Evolutionary conservation across 805 yeast species (phyloP).

Genomic region (Candida coquimbonensis): DNA sequence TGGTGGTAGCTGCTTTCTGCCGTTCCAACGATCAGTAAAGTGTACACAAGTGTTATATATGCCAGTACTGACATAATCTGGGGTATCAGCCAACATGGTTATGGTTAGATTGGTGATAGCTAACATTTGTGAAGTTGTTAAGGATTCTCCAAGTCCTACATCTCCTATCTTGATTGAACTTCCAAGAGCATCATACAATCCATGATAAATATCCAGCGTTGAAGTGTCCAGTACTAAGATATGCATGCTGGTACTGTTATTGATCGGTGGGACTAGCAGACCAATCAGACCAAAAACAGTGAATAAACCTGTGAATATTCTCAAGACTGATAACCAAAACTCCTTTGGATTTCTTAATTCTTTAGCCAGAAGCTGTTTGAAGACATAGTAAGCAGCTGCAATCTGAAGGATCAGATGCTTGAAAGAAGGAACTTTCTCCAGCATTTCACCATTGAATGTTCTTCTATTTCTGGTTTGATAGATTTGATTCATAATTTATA

Average conservation of each 20-base stretch:
- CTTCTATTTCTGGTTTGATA: too few relatives aligned
- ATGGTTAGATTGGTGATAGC: slow-evolving; percentile 21
- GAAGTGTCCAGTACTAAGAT: slow-evolving; percentile 37
- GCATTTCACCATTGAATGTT: too few relatives aligned
- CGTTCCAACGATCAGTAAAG: slow-evolving; percentile 7
- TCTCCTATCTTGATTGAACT: slow-evolving; percentile 23
- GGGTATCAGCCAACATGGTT: slow-evolving; percentile 14
- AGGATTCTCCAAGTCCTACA: slow-evolving; percentile 20
- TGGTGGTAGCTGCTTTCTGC: not conserved
- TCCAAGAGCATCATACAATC: slow-evolving; percentile 41
- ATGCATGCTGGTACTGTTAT: slow-evolving; percentile 5
- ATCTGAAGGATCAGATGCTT: too few relatives aligned
- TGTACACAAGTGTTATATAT: slow-evolving; percentile 6
- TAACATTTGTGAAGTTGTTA: slow-evolving; percentile 10
- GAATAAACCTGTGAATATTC: slow-evolving; percentile 5
- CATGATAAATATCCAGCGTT: slow-evolving; percentile 45
- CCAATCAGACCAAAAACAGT: slow-evolving; percentile 5
- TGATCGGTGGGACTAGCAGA: slow-evolving; percentile 10
- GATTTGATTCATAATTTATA: too few relatives aligned
- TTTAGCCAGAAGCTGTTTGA: not conserved
- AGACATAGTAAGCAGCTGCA: not conserved
- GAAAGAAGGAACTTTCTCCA: too few relatives aligned
- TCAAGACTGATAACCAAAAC: not conserved
- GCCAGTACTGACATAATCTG: slow-evolving; percentile 8
- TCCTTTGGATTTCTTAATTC: not conserved